Evolutionary conservation across 164 flowering plant genomes (phyloP).

Genomic region (Pachysandra terminalis): DNA sequence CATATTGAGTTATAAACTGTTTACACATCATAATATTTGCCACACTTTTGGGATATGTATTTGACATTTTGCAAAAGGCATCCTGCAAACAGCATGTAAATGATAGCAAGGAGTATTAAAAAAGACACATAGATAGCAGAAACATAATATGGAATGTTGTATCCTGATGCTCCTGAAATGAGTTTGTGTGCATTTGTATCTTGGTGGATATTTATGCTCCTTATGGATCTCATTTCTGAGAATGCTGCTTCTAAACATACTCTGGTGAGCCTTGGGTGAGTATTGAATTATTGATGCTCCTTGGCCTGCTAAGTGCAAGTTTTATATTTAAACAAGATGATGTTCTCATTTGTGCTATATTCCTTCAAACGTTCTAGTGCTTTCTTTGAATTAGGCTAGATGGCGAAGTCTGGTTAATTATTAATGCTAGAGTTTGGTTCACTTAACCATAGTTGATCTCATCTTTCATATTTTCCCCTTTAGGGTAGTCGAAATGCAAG

Average conservation of each 20-base stretch:
- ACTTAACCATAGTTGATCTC: not conserved
- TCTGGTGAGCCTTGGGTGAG: too few relatives aligned
- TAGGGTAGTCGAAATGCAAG: slow-evolving; percentile 99
- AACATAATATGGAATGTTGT: not conserved
- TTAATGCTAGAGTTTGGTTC: too few relatives aligned
- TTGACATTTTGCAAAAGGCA: not conserved
- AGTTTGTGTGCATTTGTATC: not conserved
- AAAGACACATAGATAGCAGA: not conserved
- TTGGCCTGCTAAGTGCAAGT: too few relatives aligned
- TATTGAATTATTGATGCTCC: too few relatives aligned
- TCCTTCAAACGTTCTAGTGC: too few relatives aligned
- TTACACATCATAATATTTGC: not conserved
- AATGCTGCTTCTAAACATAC: not conserved
- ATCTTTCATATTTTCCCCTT: not conserved
- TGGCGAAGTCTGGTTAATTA: too few relatives aligned
- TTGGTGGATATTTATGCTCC: not conserved
- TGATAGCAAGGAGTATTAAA: not conserved
- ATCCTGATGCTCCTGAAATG: not conserved
- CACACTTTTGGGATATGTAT: not conserved
- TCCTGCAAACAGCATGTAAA: not conserved
- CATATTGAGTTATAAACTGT: not conserved
- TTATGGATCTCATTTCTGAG: not conserved
- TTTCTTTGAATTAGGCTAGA: too few relatives aligned
- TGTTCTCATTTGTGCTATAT: too few relatives aligned
- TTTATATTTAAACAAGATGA: too few relatives aligned